Evolutionary conservation across 768 basidiomycete genomes (phyloP), one percentile per base, ranked within the genome.

Genomic region (Lactifluus piperatus): DNA sequence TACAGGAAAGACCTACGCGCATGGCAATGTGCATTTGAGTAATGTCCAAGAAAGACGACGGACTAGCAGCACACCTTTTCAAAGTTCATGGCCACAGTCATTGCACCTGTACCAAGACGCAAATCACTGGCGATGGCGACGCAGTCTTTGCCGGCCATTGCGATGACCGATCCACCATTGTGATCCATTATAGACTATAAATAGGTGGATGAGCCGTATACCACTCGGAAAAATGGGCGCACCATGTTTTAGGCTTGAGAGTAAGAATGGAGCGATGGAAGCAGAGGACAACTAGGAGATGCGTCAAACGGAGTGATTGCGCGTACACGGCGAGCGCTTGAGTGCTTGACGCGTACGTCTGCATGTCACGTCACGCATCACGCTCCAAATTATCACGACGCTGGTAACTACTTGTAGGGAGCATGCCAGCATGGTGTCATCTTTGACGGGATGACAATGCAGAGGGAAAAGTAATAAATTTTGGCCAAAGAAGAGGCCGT

Each of bases 141-240:
- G 72, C 97, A 99, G 66, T 93, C 88, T 75, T 98, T 97, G 63
- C 97, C 97, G 60, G 88, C 88, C 97, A 99, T 99, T 77, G 97
- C 97, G 74, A 99, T 81, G 68, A 95, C 91, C 75, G 94, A 97
- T 75, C 97, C 97, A 77, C 94, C 94, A 79, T 97, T 97, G 63
- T 85, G 78, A 74, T 91, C 81, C 89, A 95, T 88, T 67, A 88
- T 84, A 69, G 91, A 93, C 91, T 93, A 62, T 3, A 39, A 1
- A 36, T 6, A n/a, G 24, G n/a, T 34, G 26, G 0, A 20, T 56
- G 5, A 47, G 22, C 20, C 30, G 41, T 8, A 26, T 0, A 13
- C 3, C 16, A 26, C 3, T 16, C 41, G 39, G 16, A 5, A 2
- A 51, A 14, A 18, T 30, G 3, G 43, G 20, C 45, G 57, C 11